Conservation (phyloP, 2,329 filamentous ascomycete species). For the Raffaelea deltoideospora region DNA sequence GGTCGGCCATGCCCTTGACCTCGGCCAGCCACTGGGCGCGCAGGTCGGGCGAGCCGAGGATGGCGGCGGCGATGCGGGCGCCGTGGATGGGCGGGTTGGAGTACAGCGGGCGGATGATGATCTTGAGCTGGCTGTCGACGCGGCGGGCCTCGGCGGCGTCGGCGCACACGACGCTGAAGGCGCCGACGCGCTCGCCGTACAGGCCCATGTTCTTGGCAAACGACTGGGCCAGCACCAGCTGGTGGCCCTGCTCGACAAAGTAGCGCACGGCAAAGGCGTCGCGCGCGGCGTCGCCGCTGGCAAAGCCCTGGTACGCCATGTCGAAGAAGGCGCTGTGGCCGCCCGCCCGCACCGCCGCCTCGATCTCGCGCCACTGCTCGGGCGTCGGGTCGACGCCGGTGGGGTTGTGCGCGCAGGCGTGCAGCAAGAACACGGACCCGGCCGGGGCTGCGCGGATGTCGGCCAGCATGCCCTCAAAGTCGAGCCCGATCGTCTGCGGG, state of each 20-base stretch:
- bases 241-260: conserved; percentile 86
- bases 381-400: conserved; percentile 88
- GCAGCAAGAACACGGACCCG: conserved; percentile 80
- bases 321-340: conserved; percentile 95
- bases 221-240: conserved; percentile 76
- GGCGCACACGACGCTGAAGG: conserved; percentile 75
- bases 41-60: conserved; percentile 70
- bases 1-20: conserved; percentile 97
- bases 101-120: conserved; percentile 90
- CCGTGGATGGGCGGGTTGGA: conserved; percentile 97
- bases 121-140: conserved; percentile 96
- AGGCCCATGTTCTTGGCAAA: conserved; percentile 99
- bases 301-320: conserved; percentile 98
- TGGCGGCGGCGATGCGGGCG: conserved; percentile 81
- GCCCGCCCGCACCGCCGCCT: conserved; percentile 68
- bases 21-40: conserved; percentile 92
- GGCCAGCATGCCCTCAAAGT: conserved; percentile 84
- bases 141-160: conserved; percentile 77
- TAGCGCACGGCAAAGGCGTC: conserved; percentile 88
- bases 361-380: conserved; percentile 88
- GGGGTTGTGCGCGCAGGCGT: conserved; percentile 96
- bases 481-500: conserved; percentile 94
- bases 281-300: conserved; percentile 77
- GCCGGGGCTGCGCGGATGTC: conserved; percentile 82
- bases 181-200: conserved; percentile 94